Evolutionary conservation across 768 basidiomycete species (phyloP).

Genomic region (Leccinum uliginosum): DNA sequence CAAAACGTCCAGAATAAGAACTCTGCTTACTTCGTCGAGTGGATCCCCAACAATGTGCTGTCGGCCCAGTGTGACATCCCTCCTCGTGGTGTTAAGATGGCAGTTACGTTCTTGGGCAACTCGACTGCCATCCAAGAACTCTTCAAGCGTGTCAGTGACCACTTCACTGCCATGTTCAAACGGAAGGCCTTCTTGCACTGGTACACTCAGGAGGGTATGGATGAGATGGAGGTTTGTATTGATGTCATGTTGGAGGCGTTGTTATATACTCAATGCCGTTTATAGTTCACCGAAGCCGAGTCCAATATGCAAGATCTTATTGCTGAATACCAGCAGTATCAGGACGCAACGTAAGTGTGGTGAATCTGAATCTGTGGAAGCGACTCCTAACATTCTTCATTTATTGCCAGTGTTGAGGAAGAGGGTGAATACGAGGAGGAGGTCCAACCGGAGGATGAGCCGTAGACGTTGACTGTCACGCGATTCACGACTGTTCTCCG

Average conservation of each 20-base stretch:
- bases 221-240: conserved; percentile 81
- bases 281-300: conserved; percentile 92
- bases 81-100: conserved; percentile 94
- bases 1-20: conserved; percentile 97
- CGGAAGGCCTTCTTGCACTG: conserved; percentile 98
- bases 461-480: conserved; percentile 30
- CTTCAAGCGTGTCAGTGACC: conserved; percentile 98
- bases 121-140: conserved; percentile 96
- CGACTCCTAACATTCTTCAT: conserved; percentile 9
- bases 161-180: conserved; percentile 99
- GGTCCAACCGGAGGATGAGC: conserved; percentile 54
- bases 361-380: not conserved
- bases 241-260: not conserved
- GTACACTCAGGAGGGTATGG: conserved; percentile 99
- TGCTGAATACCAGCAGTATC: conserved; percentile 96
- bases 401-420: conserved; percentile 64
- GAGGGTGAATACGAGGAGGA: conserved; percentile 91
- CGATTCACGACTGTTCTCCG: conserved; percentile 16
- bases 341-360: conserved; percentile 82
- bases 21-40: conserved; percentile 97
- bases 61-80: conserved; percentile 98
- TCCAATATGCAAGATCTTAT: conserved; percentile 99
- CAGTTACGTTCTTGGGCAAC: conserved; percentile 96
- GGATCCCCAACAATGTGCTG: conserved; percentile 99
- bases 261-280: conserved; percentile 1